Conservation (phyloP, 1,284 basidiomycete genomes). For the Naganishia sp. region DNA sequence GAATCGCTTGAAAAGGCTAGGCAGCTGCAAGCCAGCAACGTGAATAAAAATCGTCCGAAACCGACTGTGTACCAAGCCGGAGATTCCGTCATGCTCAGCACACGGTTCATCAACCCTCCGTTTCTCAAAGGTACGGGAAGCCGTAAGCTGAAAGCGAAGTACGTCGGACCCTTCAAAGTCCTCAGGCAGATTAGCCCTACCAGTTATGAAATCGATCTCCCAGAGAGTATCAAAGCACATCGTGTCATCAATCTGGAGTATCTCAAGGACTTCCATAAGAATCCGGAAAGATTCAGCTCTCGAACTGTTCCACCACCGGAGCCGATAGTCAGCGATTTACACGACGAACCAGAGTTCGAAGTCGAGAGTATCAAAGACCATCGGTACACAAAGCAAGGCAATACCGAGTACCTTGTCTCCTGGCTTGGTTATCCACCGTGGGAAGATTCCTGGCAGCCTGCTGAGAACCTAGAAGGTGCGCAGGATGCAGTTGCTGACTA, state of each 20-base stretch:
- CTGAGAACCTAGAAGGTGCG: slow-evolving; percentile 8
- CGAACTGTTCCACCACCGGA: background rate
- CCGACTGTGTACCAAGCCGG: background rate
- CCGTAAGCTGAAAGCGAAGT: slow-evolving; percentile 15
- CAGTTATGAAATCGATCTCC: slow-evolving; percentile 12
- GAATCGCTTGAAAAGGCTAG: slow-evolving; percentile 3
- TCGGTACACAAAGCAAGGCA: background rate
- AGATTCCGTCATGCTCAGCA: slow-evolving; percentile 23
- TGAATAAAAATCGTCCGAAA: slow-evolving; percentile 10
- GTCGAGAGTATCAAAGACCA: slow-evolving; percentile 18
- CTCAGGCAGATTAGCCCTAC: background rate
- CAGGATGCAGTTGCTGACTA: slow-evolving; percentile 2
- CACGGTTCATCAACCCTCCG: slow-evolving; percentile 5
- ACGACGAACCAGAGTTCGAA: slow-evolving; percentile 9
- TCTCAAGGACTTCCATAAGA: slow-evolving; percentile 3
- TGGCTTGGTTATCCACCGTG: slow-evolving; percentile 8
- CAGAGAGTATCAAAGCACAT: background rate
- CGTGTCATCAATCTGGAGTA: slow-evolving; percentile 21
- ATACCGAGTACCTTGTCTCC: slow-evolving; percentile 4
- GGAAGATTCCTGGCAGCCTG: slow-evolving; percentile 18
- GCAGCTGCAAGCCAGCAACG: background rate
- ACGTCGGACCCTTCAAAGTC: slow-evolving; percentile 10
- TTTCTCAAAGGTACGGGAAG: slow-evolving; percentile 1
- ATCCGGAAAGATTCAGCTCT: background rate
- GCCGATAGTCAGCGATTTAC: background rate